Conservation (phyloP, 306 rosid species). For the Citrullus mucosospermus region DNA sequence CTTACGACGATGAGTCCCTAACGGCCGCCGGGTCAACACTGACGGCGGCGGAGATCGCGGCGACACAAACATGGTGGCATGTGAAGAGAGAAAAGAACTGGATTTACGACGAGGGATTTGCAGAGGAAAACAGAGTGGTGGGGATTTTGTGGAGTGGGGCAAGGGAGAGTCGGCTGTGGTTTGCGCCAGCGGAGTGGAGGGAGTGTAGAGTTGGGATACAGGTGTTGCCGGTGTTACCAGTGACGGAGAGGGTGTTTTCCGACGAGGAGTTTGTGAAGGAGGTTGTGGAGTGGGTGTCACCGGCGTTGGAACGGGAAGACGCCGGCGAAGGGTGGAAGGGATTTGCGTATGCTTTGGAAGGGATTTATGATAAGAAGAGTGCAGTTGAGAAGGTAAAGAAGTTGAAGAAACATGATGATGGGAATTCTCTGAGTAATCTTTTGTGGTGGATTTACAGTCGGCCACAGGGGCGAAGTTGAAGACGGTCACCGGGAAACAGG, state of each 20-base stretch:
- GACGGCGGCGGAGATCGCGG: slow-evolving; percentile 47
- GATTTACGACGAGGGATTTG: slow-evolving; percentile 43
- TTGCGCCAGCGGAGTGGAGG: slow-evolving; percentile 63
- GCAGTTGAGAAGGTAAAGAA: slow-evolving; percentile 34
- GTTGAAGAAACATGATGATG: slow-evolving; percentile 56
- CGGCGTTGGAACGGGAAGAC: slow-evolving; percentile 50
- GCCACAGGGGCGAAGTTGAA: background rate
- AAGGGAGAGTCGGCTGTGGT: slow-evolving; percentile 83
- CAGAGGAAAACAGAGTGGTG: slow-evolving; percentile 37
- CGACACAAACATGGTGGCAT: slow-evolving; percentile 84
- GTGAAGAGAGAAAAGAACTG: slow-evolving; percentile 28
- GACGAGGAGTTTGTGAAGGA: slow-evolving; percentile 43
- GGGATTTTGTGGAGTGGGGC: slow-evolving; percentile 72
- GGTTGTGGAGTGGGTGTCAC: slow-evolving; percentile 60
- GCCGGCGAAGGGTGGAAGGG: slow-evolving; percentile 93
- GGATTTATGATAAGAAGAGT: slow-evolving; percentile 32
- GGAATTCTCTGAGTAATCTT: slow-evolving; percentile 61
- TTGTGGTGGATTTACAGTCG: slow-evolving; percentile 73
- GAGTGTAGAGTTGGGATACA: slow-evolving; percentile 79
- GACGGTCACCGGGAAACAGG: background rate
- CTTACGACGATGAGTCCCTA: slow-evolving; percentile 48
- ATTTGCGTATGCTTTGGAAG: slow-evolving; percentile 51
- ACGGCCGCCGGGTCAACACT: slow-evolving; percentile 43
- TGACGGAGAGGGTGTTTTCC: slow-evolving; percentile 48
- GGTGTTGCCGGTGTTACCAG: slow-evolving; percentile 52